Base-by-base conservation (phyloP, 2,329 filamentous ascomycete species). In the Fragosphaeria purpurea region DNA sequence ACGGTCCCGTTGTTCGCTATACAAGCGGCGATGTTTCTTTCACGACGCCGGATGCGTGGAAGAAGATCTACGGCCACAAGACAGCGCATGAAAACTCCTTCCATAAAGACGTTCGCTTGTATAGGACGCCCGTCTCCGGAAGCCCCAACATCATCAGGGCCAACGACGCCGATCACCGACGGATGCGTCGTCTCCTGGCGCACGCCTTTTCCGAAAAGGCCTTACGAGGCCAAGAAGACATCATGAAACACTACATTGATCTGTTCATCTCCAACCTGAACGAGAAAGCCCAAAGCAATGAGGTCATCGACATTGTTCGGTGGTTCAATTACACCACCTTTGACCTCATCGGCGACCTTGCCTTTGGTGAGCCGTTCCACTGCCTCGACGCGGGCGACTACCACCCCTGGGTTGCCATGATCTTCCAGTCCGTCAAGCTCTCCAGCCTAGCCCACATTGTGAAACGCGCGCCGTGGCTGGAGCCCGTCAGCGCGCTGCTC, bases 1-100 rank as follows among this genome's bases (percentile, higher is more conserved):
- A 68, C 50, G 70, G 70, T 12, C 59, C 61, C 3, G 61, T 71
- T 3, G 69, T 73, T 10, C 65, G 70, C 5, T 52, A 68, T 32
- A 59, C 63, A 4, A 68, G 69, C 3, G 60, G 67, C 38, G 65
- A 71, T 48, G 60, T 73, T 9, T 65, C 66, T 7, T 71, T 67
- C 58, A 63, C 58, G 46, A 53, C 58, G 30, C 56, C 60, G 5
- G 51, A 59, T 2, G 57, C 58, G 10, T 71, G 65, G 64, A 62
- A 65, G 50, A 67, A 72, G 42, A 70, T 72, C 44, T 69, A 69
- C 49, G 63, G 65, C 30, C 47, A 47, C 44, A 47, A 48, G 8
- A 34, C 40, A 2, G 53, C 41, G 41, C 41, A 38, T 12, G 37
- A 47, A 5, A 30, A 32, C 30, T 41, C 34, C 38, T 47, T 47